Evolutionary conservation across 2,329 filamentous ascomycete genomes (phyloP), one percentile per base, ranked within the genome.

Genomic region (Talaromyces islandicus): DNA sequence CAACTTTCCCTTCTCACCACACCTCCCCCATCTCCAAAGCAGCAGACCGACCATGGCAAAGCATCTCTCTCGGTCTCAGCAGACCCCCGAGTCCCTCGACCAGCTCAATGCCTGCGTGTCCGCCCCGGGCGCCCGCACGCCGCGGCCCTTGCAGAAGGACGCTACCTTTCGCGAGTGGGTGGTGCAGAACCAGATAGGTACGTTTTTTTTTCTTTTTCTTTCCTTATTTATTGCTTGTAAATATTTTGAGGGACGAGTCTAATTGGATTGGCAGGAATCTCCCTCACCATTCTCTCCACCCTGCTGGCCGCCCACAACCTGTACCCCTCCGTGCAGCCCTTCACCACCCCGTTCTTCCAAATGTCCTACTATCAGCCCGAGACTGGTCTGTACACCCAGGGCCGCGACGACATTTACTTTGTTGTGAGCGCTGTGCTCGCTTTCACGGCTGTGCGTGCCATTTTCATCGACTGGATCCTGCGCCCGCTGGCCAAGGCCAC

Each of bases 271-370:
- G n/a, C n/a, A 92, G 92, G 91, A 62, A 85, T 97, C 66, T 91
- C 91, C 12, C 83, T 94, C 74, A 96, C 95, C 73, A 86, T 94
- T 61, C 80, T 97, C 64, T 85, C 91, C 60, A 86, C 95, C 65
- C 85, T 97, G 65, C 86, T 89, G 73, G 85, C 96, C 65, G 86
- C 90, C 59, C 91, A 97, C 78, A 79, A 87, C 68, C 87, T 88
- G 70, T 91, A 96, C 72, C 92, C 93, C 56, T 88, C 88, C 68
- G 86, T 92, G 54, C 86, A 91, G 65, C 80, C 83, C 57, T 86
- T 89, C 69, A 96, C 92, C n/a, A 82, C 83, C 69, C 94, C 92
- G 67, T 96, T 96, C 80, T 92, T 96, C 77, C 84, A 86, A 60
- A 83, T 97, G 61, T 92, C 90, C 60, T 94, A 97, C 79, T 87